A percentile compares a stretch with the other conserved stretches of the same genome.
Evolutionary conservation across 1,284 basidiomycete species (phyloP).

Genomic region (Fereydounia khargensis): DNA sequence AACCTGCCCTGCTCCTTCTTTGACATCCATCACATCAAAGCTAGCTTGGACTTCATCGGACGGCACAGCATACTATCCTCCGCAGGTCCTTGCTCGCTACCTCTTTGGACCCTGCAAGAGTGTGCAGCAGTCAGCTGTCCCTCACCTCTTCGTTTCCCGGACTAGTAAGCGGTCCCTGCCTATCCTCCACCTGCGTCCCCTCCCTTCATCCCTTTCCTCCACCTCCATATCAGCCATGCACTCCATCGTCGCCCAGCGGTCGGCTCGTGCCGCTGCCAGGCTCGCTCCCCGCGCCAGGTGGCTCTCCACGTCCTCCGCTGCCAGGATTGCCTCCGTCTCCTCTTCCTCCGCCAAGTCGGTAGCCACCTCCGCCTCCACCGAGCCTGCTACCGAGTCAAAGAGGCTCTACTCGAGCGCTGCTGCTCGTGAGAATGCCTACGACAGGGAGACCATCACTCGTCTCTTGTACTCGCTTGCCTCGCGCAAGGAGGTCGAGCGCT

Average conservation of each 20-base stretch:
- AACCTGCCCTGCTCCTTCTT: no score
- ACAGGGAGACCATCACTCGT: constrained; percentile 54
- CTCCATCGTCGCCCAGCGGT: constrained; percentile 3
- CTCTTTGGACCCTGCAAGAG: no score
- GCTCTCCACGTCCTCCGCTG: constrained; percentile 4
- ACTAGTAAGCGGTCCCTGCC: no score
- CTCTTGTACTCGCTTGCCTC: constrained; percentile 57
- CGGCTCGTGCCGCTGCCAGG: constrained; percentile 3
- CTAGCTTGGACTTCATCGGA: no score
- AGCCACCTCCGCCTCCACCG: constrained; percentile 11
- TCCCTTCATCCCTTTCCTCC: background rate
- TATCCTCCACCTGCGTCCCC: background rate
- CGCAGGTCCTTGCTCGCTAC: no score
- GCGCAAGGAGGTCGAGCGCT: constrained; percentile 56
- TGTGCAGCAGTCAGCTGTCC: no score
- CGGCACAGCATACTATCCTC: no score
- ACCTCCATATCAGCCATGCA: background rate
- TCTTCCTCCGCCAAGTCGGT: constrained; percentile 1
- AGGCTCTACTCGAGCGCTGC: constrained; percentile 29
- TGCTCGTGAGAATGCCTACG: constrained; percentile 38
- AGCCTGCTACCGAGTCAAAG: constrained; percentile 1
- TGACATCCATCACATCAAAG: no score
- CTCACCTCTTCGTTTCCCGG: no score
- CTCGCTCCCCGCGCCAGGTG: constrained; percentile 5
- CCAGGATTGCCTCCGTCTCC: background rate